Evolutionary conservation across 228 moss, liverwort and hornwort genomes (phyloP).

Genomic region (Sphagnum fallax): DNA sequence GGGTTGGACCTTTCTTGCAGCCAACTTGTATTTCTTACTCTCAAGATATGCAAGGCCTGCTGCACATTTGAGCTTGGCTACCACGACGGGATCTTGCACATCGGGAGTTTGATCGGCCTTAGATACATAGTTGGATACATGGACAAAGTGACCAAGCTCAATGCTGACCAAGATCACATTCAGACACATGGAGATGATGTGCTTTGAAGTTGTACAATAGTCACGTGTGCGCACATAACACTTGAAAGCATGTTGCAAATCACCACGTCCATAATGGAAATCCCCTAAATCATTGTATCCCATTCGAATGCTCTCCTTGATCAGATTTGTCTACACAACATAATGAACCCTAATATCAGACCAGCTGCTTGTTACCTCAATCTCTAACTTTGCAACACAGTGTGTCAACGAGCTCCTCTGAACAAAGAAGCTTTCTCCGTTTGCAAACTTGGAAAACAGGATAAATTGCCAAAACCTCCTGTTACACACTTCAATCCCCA

Average conservation of each 20-base stretch:
- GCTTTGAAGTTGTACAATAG: constrained; percentile 95
- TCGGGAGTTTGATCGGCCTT: constrained; percentile 98
- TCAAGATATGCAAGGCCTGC: constrained; percentile 96
- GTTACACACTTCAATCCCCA: not conserved
- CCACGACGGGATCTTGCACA: constrained; percentile 83
- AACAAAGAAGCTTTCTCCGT: not conserved
- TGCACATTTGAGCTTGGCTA: constrained; percentile 93
- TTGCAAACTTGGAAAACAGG: not conserved
- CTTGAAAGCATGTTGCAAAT: constrained; percentile 96
- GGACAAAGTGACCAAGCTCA: constrained; percentile 96
- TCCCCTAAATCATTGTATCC: constrained; percentile 96
- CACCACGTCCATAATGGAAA: constrained; percentile 89
- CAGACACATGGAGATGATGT: constrained; percentile 95
- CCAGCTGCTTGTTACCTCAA: no score
- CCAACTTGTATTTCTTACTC: constrained; percentile 95
- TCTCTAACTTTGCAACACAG: no score
- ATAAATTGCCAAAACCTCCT: not conserved
- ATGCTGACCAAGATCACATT: constrained; percentile 98
- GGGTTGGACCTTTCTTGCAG: constrained; percentile 78
- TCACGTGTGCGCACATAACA: constrained; percentile 94
- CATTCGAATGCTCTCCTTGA: constrained; percentile 99
- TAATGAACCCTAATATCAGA: not conserved
- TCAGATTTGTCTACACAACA: constrained; percentile 68
- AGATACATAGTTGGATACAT: constrained; percentile 92
- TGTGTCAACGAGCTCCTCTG: no score